phyloP scores from a whole-genome alignment of 495 filamentous ascomycete genomes.

The Echria macrotheca region DNA sequence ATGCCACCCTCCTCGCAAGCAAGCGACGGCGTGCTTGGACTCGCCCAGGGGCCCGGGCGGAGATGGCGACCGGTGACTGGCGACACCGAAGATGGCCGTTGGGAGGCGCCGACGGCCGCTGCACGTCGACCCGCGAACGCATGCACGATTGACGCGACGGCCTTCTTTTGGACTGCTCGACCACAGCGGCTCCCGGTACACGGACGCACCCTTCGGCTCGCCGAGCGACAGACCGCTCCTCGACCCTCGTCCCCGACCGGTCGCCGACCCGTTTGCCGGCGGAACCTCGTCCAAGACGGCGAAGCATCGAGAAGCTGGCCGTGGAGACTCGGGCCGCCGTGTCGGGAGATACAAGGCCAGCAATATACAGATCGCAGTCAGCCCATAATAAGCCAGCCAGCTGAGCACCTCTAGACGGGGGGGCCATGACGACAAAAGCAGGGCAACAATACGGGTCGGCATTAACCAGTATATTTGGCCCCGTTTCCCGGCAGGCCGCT shows the following conservation, averaged over 20 bases:
- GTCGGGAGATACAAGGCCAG: not conserved
- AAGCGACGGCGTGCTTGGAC: not conserved
- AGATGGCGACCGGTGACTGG: not conserved
- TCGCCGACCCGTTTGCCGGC: too few species aligned
- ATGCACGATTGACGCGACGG: not conserved
- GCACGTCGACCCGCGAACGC: not conserved
- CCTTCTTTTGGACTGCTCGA: not conserved
- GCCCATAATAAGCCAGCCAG: too few species aligned
- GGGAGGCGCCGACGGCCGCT: not conserved
- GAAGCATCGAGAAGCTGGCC: not conserved
- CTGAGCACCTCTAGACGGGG: not conserved
- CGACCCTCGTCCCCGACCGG: too few species aligned
- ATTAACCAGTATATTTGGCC: conserved; percentile 20
- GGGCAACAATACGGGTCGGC: conserved; percentile 12
- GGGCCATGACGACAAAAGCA: conserved; percentile 1
- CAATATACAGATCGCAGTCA: not conserved
- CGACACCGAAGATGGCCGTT: not conserved
- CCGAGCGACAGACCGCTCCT: not conserved
- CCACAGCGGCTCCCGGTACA: not conserved
- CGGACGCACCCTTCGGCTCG: not conserved
- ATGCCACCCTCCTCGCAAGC: not conserved
- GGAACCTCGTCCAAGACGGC: not conserved
- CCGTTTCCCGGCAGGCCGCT: not conserved
- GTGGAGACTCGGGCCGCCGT: not conserved
- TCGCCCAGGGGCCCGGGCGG: not conserved